Base-by-base conservation (phyloP, 176 grass and related monocot genomes). In the Triticum dicoccoides region DNA sequence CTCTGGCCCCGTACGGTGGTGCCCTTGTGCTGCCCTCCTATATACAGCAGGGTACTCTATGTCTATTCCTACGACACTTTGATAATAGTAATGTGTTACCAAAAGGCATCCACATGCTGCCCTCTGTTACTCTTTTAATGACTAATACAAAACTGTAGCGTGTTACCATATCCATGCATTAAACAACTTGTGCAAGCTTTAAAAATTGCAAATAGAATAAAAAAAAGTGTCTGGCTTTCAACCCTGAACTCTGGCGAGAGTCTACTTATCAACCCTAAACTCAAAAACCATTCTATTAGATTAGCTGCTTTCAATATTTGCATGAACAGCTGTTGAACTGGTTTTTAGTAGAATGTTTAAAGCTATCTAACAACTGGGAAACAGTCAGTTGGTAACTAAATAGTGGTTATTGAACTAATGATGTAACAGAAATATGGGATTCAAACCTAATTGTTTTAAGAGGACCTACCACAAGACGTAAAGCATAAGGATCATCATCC, bases 401-500 rank as follows among this genome's bases (percentile, higher is more conserved):
- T 35, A 77, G 62, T 35, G 5, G 23, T 52, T 78, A 59, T 9
- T 4, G 24, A 66, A 52, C 38, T 47, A 20, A 66, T 61, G 21
- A 14, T 87, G 7, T 39, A 69, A 58, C 65, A 83, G 25, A 79
- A 79, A 83, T 42, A 87, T 67, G 25, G 59, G 20, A 83, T 58
- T 35, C 14, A 79, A 81, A 45, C 25, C 25, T 74, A 20, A 54
- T 79, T 47, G 11, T 74, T 70, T 87, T 18, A 51, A 84, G 29
- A 87, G 82, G 69, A n/a, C 80, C 78, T 96, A 96, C 97, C 90
- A 98, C 94, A 82, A 98, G 88, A 42, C 90, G 92, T 69, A 98
- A 88, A 71, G 97, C 94, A 91, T 92, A 93, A 72, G 85, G 90
- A 91, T 98, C 97, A 41, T 98, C 97, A 87, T 98, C 97, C 78